Evolutionary conservation across 2,329 filamentous ascomycete genomes (phyloP), one percentile per base, ranked within the genome.

Genomic region (Colletotrichum godetiae): DNA sequence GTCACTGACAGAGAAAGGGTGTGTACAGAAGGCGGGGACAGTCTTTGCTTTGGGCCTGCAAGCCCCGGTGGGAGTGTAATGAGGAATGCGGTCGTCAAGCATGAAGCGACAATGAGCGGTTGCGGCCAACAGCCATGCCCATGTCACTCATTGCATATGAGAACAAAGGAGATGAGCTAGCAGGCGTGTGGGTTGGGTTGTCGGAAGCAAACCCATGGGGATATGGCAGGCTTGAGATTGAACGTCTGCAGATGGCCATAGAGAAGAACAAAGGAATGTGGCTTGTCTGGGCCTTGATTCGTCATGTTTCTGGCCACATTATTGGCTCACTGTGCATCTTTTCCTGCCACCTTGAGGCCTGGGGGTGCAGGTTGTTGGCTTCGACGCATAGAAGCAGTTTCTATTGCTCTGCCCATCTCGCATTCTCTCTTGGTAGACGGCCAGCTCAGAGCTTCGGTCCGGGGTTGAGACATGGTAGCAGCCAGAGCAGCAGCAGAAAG

Each of bases 151-250:
- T 63, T 24, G 68, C 59, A 68, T 42, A 63, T 57, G 72, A 72
- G 72, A 72, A 74, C 72, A 74, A 74, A 74, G 72, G 27, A 67
- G 59, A 49, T 15, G 46, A 66, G 67, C 67, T 66, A 57, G 42
- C n/a, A 33, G 60, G 67, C 35, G 35, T 70, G 67, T 61, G 67
- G 55, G 67, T 70, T 66, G 67, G 60, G 67, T 70, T 73, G 46
- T 57, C 15, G 55, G 19, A 49, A 61, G 49, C 67, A 73, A 65
- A 70, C 67, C 53, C 62, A 46, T 55, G 68, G 63, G 63, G 49
- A 31, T 37, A 37, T 37, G 53, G 42, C n/a, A 60, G 66, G 29
- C 52, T 60, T 31, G 35, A 52, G 27, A 35, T 49, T 59, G 61
- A 61, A 33, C 33, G 60, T 73, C 67, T 70, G 70, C 67, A 70